Percentiles rank a stretch among this genome's conserved stretches.
Evolutionary conservation across 2,329 filamentous ascomycete genomes (phyloP).

Genomic region (Paecilomyces dactylethromorphus): DNA sequence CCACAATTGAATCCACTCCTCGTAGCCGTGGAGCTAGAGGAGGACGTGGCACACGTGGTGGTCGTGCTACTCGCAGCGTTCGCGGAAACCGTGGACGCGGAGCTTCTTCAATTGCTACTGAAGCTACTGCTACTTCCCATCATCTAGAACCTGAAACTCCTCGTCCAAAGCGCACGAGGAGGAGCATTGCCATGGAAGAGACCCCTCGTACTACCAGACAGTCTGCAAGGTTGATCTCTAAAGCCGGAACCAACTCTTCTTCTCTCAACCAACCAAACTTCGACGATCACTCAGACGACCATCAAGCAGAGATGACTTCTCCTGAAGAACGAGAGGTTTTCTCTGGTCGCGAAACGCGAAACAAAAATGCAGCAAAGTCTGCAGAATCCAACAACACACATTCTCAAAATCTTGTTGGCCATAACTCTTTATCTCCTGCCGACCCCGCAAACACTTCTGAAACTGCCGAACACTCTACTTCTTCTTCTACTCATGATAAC

Average conservation of each 20-base stretch:
- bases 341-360: not conserved
- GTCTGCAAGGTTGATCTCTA: slow-evolving; percentile 23
- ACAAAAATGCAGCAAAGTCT: not conserved
- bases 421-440: not conserved
- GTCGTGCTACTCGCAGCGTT: not conserved
- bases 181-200: slow-evolving; percentile 21
- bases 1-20: not conserved
- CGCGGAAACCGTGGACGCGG: not conserved
- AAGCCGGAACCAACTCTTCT: slow-evolving; percentile 13
- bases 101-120: not conserved
- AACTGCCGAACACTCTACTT: not conserved
- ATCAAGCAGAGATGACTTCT: not conserved
- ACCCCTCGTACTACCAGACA: slow-evolving; percentile 26
- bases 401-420: not conserved
- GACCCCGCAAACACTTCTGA: not conserved
- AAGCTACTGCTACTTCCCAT: not conserved
- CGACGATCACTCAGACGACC: slow-evolving; percentile 1
- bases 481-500: not conserved
- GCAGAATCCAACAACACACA: not conserved
- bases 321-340: not conserved
- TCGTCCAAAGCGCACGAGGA: slow-evolving; percentile 24
- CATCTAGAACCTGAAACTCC: slow-evolving; percentile 20
- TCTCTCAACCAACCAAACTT: slow-evolving; percentile 1
- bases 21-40: not conserved
- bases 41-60: not conserved